Evolutionary conservation across 768 basidiomycete genomes (phyloP), one percentile per base, ranked within the genome.

Genomic region (Russula griseocarnosa): DNA sequence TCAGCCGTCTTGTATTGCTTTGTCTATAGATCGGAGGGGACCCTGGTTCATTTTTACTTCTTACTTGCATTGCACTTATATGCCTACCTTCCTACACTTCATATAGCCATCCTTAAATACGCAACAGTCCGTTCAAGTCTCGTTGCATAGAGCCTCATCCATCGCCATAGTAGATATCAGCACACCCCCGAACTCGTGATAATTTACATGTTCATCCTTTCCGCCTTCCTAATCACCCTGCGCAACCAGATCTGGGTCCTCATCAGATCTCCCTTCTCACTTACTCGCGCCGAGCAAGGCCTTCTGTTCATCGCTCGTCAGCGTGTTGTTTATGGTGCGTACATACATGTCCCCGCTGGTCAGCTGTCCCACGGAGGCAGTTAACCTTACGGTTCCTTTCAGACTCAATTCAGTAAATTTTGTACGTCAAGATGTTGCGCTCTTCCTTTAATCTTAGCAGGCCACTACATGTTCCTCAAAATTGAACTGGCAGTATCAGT

Each of bases 181-280:
- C 55, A 65, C 42, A n/a, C 26, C 60, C 7, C 34, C 63, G n/a
- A n/a, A n/a, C n/a, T 44, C 54, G 20, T 65, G 60, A 65, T 65
- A 65, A 65, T 61, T 51, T 51, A 57, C 64, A 11, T 65, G 54
- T 55, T 55, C 46, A 56, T 56, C 18, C 11, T 60, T 65, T 58
- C 18, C 14, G 4, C 13, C 13, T n/a, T 10, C 28, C 26, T 42
- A 50, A 46, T 38, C 30, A 42, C 28, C 24, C 24, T 30, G 32
- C 24, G 26, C 54, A 42, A 51, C 26, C 20, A 9, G 59, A 36
- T 26, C 20, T 5, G 38, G 38, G 38, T 40, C 18, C 38, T 18
- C 3, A 40, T 9, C 40, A 30, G 38, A 26, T 26, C 2, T 24
- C 20, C 28, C 28, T 44, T 32, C 36, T 22, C 30, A 26, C n/a